Base-by-base conservation (phyloP, 495 filamentous ascomycete species). In the Geoglossum glabrum region DNA sequence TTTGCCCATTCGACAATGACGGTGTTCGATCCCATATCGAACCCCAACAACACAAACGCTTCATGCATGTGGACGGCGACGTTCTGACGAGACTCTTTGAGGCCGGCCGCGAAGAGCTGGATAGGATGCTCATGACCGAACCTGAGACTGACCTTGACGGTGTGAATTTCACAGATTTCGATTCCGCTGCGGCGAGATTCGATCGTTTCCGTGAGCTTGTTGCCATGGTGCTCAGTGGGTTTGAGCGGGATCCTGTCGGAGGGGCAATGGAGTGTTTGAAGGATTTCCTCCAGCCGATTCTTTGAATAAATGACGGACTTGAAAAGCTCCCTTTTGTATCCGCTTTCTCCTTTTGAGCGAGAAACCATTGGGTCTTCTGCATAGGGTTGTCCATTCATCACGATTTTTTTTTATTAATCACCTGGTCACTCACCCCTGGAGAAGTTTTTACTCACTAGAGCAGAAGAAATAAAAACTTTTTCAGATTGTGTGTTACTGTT, bases 41-140 rank as follows among this genome's bases (percentile, higher is more conserved):
- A 28, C 33, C 56, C 9, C 59, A 60, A 40, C 55, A 23, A 57
- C 56, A 54, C 51, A 36, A 58, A 57, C 58, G 56, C 46, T 61
- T 47, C 15, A 58, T 54, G 47, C 57, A 59, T 15, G 50, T 59
- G 15, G 57, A 59, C 26, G 57, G 57, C 11, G 57, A 59, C 43
- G 15, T 59, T 31, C 51, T 59, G 10, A 34, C 17, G 23, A 27
- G 57, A 7, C 31, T 59, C 8, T 28, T 59, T n/a, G 51, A 59
- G 25, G 19, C 19, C 4, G 57, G 50, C 13, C 19, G 27, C 8
- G 30, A 27, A 11, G 47, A 59, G 31, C 26, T 59, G 5, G 40
- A 46, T 23, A 23, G 10, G 25, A 56, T 59, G 46, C 51, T 59
- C 19, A 40, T 25, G 57, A 45, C 1, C 13, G 47, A 59, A 26